Conservation (phyloP, 495 filamentous ascomycete species). For the Lophiostoma macrostomum region DNA sequence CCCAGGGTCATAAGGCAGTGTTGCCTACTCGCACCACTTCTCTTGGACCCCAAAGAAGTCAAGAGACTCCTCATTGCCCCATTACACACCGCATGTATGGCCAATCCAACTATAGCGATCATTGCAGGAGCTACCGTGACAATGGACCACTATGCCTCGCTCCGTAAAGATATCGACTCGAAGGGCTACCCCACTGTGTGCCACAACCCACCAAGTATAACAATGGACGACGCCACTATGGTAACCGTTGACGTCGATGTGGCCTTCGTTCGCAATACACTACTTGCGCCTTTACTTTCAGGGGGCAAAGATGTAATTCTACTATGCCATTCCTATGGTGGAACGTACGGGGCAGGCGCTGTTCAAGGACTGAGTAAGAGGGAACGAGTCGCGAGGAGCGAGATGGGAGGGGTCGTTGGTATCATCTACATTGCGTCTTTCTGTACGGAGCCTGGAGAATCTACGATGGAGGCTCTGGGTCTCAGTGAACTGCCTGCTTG, state of each 20-base stretch:
- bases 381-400: background rate
- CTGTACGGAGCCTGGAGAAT: background rate
- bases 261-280: background rate
- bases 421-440: conserved; percentile 5
- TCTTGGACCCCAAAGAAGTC: no score
- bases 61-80: no score
- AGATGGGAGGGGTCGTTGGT: conserved; percentile 12
- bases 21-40: no score
- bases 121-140: background rate
- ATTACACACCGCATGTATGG: no score
- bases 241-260: background rate
- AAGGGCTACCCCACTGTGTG: background rate
- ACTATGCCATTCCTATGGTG: conserved; percentile 19
- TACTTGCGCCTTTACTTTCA: background rate
- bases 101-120: background rate
- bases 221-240: background rate
- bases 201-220: background rate
- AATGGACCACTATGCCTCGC: background rate
- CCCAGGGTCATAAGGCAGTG: no score
- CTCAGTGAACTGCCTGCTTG: background rate
- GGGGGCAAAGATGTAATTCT: conserved; percentile 17
- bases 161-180: background rate
- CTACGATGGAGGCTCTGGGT: background rate
- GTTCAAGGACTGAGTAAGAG: conserved; percentile 14
- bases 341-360: conserved; percentile 1